Evolutionary conservation across 768 basidiomycete genomes (phyloP).

Genomic region (Flagelloscypha sp.): DNA sequence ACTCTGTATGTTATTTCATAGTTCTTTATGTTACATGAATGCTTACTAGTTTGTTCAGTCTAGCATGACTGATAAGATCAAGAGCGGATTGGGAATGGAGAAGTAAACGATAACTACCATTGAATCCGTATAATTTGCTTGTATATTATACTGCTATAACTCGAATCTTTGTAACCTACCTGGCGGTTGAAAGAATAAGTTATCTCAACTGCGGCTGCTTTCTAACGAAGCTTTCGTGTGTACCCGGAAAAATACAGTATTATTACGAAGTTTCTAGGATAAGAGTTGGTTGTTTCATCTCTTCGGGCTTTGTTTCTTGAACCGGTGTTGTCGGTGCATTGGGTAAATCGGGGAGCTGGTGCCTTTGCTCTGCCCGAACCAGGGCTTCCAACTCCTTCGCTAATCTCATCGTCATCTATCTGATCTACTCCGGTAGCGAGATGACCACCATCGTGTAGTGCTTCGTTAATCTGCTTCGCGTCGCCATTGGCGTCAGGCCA

Average conservation of each 20-base stretch:
- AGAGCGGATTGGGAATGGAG: constrained; percentile 42
- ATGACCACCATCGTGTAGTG: constrained; percentile 61
- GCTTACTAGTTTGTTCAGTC: constrained; percentile 15
- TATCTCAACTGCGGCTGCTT: no score
- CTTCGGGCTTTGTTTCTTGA: no score
- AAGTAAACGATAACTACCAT: constrained; percentile 15
- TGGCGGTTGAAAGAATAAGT: no score
- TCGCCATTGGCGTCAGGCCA: constrained; percentile 79
- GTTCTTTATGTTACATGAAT: background rate
- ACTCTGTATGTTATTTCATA: constrained; percentile 23
- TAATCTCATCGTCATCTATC: constrained; percentile 35
- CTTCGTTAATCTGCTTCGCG: constrained; percentile 75
- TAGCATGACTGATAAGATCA: constrained; percentile 41
- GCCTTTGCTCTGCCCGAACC: constrained; percentile 34
- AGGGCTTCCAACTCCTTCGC: constrained; percentile 60
- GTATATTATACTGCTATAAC: no score
- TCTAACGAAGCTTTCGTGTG: no score
- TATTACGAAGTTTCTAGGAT: no score
- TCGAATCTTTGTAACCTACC: no score
- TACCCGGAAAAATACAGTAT: no score
- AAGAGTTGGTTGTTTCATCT: no score
- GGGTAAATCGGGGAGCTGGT: no score
- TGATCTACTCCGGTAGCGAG: constrained; percentile 40
- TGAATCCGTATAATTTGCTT: no score
- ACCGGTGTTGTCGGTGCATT: no score